Conservation (phyloP, 768 basidiomycete species). For the Coprinopsis sp. region DNA sequence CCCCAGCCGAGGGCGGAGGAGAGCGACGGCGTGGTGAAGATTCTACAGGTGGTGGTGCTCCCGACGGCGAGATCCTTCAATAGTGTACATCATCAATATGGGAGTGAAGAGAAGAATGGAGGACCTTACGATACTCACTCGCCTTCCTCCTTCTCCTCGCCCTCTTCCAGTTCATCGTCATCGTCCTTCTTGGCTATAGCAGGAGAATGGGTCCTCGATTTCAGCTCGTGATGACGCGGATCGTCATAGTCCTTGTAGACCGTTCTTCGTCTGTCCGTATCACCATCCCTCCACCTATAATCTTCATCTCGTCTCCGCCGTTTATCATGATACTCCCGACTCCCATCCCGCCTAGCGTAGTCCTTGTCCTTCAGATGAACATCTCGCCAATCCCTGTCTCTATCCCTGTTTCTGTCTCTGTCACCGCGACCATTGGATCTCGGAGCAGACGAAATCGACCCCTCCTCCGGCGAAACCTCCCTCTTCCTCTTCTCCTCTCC, state of each 20-base stretch:
- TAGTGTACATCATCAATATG: constrained; percentile 8
- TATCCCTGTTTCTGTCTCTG: constrained; percentile 53
- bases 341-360: constrained; percentile 28
- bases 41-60: no score
- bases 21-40: no score
- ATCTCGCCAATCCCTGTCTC: constrained; percentile 66
- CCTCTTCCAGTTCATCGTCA: constrained; percentile 16
- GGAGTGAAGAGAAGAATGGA: constrained; percentile 5
- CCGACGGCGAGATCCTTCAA: constrained; percentile 69
- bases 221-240: constrained; percentile 23
- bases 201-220: constrained; percentile 6
- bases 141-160: constrained; percentile 82
- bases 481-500: constrained; percentile 4
- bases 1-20: no score
- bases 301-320: constrained; percentile 5
- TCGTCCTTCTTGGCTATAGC: constrained; percentile 21
- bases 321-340: constrained; percentile 16
- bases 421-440: no score
- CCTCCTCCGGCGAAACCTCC: not conserved
- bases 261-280: constrained; percentile 1
- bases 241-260: constrained; percentile 21
- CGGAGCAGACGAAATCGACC: no score
- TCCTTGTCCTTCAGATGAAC: constrained; percentile 47
- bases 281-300: constrained; percentile 14
- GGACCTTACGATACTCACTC: constrained; percentile 68